Conservation (phyloP, 441 rosid genomes). For the Mallotus japonicus region DNA sequence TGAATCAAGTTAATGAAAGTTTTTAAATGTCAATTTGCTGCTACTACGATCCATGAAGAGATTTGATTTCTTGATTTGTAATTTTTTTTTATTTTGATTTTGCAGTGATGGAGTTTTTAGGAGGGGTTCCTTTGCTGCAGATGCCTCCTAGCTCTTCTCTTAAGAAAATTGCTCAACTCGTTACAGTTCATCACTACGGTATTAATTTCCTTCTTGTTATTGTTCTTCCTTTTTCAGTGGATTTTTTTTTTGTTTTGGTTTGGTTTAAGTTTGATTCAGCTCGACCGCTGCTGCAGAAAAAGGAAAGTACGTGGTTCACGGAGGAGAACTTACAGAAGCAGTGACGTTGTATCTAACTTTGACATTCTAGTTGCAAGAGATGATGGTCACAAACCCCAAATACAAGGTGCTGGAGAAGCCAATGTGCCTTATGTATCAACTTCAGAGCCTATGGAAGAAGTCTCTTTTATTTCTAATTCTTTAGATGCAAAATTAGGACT, state of each 20-base stretch:
- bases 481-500: conserved; percentile 48
- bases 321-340: too few species aligned
- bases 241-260: too few species aligned
- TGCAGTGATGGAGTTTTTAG: conserved; percentile 77
- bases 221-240: too few species aligned
- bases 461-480: conserved; percentile 79
- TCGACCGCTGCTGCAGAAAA: too few species aligned
- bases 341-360: conserved; percentile 49
- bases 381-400: conserved; percentile 47
- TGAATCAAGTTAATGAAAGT: conserved; percentile 36
- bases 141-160: conserved; percentile 63
- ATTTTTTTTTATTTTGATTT: not conserved
- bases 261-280: too few species aligned
- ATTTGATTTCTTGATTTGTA: not conserved
- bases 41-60: too few species aligned
- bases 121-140: conserved; percentile 77
- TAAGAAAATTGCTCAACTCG: too few species aligned
- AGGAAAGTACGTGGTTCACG: too few species aligned
- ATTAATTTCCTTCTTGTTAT: too few species aligned
- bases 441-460: conserved; percentile 94
- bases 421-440: conserved; percentile 48
- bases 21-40: too few species aligned
- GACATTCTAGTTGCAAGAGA: conserved; percentile 35
- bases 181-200: too few species aligned
- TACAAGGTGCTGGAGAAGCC: conserved; percentile 42